Base-by-base conservation (phyloP, 768 basidiomycete species). In the Mycena latifolia region DNA sequence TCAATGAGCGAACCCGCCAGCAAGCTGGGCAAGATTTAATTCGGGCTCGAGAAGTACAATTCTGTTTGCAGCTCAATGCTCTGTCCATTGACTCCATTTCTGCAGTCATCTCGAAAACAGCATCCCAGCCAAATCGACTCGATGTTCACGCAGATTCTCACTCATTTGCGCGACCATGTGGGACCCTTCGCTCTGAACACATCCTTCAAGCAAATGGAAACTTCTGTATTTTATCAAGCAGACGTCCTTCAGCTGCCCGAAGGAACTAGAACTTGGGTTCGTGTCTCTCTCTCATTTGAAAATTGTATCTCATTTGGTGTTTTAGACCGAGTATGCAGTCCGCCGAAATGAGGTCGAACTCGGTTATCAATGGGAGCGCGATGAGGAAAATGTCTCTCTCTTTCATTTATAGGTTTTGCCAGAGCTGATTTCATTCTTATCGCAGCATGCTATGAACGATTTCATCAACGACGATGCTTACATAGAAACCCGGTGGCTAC, bases 171-270 rank as follows among this genome's bases (percentile, higher is more conserved):
- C 5, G 22, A 73, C 18, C 55, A 76, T 68, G 72, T 55, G 22
- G 77, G 78, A 1, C 77, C 78, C 0, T 79, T 69, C 56, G 77
- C 77, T 1, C 59, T 80, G 0, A 71, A 79, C 39, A 71, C n/a
- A 11, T 69, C 61, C 41, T 79, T 63, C 47, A 55, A 70, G 31
- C 72, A 82, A 55, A 80, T 82, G 78, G 63, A 74, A 55, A 24
- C 69, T 14, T 71, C 75, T 31, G 29, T 77, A 20, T 80, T 61
- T 52, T 82, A 80, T 63, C 27, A 51, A 0, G 72, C 74, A 9
- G 57, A 69, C 29, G 54, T 66, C 2, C n/a, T 79, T 0, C 73
- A 72, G 29, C 66, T 58, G 9, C 79, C 78, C 9, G 63, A 71
- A 0, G 76, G 77, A 5, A 28, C 73, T 1, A 15, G 55, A 1